These are phyloP conservation scores for Cyclotella choctawhatcheeana DNA, from an alignment of 108 stramenopile species.

Conservation along the genomic window DNA sequence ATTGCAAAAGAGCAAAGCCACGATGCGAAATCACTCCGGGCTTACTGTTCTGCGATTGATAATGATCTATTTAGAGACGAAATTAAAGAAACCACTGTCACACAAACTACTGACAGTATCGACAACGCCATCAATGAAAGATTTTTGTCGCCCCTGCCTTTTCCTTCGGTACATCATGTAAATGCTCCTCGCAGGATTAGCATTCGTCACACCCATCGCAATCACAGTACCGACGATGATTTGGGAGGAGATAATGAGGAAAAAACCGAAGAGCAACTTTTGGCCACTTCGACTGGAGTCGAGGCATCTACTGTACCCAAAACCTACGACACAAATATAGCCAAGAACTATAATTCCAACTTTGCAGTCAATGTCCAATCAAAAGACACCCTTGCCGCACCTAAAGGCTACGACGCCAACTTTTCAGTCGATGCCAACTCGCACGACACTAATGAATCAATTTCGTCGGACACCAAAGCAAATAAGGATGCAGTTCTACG, in stretches of 20 bases:
- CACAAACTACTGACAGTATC: not conserved
- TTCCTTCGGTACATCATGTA: not conserved
- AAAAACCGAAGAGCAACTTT: not conserved
- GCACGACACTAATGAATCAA: no score
- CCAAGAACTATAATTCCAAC: not conserved
- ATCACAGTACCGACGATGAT: not conserved
- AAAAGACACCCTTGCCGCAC: not conserved
- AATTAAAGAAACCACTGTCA: not conserved
- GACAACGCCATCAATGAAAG: conserved; percentile 2
- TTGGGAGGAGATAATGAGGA: not conserved
- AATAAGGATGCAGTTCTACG: conserved; percentile 4
- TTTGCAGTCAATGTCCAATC: not conserved
- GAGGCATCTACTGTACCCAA: not conserved
- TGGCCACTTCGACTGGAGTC: not conserved
- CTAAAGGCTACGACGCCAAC: no score
- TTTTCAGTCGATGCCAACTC: no score
- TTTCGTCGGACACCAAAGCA: no score
- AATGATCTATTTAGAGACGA: conserved; percentile 2
- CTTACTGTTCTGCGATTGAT: not conserved
- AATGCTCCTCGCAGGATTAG: not conserved
- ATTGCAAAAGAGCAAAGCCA: not conserved
- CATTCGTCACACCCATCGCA: conserved; percentile 2
- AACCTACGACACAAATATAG: not conserved
- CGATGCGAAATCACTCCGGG: not conserved
- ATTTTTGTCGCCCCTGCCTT: not conserved